Evolutionary conservation across 1,284 basidiomycete genomes (phyloP).

Genomic region (Tilletia indica): DNA sequence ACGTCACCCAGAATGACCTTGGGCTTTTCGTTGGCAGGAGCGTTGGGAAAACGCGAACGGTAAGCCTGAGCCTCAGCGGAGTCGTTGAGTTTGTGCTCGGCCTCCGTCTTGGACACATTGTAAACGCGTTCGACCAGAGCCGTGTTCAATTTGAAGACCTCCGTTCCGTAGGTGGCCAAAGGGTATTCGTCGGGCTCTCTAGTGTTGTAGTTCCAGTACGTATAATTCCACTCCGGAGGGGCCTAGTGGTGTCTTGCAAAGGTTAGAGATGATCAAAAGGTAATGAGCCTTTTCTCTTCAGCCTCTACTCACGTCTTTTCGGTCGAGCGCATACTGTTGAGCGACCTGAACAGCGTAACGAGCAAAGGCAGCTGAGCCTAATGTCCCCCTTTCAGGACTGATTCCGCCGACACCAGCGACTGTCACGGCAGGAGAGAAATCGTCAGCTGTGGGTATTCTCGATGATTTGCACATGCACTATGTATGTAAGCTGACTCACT

Average conservation of each 20-base stretch:
- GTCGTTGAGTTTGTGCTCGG: constrained; percentile 55
- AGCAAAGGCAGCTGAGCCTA: constrained; percentile 60
- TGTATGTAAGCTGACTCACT: background rate
- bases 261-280: background rate
- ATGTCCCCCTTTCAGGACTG: constrained; percentile 59
- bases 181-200: constrained; percentile 55
- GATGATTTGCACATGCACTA: background rate
- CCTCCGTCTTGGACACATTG: constrained; percentile 54
- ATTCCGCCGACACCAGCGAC: constrained; percentile 62
- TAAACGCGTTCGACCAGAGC: constrained; percentile 58
- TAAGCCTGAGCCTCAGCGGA: constrained; percentile 53
- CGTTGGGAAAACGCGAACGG: constrained; percentile 56
- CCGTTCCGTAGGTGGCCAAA: constrained; percentile 60
- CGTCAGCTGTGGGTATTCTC: background rate
- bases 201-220: constrained; percentile 59
- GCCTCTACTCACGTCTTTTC: background rate
- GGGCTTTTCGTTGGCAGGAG: constrained; percentile 57
- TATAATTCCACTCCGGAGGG: constrained; percentile 59
- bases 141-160: constrained; percentile 63
- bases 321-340: constrained; percentile 6
- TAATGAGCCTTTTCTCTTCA: background rate
- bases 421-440: background rate
- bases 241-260: background rate
- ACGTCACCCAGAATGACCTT: constrained; percentile 43
- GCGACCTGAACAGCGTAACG: constrained; percentile 20